Percentiles rank a stretch among this genome's conserved stretches.
Evolutionary conservation across 2,329 filamentous ascomycete genomes (phyloP).

Genomic region (Helotiales sp.): DNA sequence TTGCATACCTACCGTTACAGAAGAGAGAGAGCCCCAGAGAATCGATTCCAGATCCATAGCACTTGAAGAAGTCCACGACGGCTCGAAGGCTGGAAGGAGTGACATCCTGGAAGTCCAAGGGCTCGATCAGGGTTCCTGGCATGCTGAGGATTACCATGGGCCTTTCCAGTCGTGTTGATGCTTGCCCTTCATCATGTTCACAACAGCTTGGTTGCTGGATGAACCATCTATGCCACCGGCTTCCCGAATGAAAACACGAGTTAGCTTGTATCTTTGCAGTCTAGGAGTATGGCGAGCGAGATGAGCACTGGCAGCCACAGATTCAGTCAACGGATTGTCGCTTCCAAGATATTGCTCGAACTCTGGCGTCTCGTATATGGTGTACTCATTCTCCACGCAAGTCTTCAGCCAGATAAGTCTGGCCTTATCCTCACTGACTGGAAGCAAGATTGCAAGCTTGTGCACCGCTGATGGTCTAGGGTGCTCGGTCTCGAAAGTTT

Average conservation of each 20-base stretch:
- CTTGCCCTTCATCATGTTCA: background rate
- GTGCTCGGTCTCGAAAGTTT: background rate
- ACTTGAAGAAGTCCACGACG: background rate
- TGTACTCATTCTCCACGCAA: no score
- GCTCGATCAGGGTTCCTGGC: background rate
- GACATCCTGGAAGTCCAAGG: background rate
- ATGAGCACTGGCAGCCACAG: background rate
- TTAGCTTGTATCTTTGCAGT: background rate
- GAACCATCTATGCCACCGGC: background rate
- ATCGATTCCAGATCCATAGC: background rate
- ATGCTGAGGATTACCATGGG: background rate
- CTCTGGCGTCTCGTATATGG: background rate
- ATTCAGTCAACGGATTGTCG: background rate
- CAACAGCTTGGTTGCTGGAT: background rate
- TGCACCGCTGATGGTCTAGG: background rate
- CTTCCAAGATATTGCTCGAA: background rate
- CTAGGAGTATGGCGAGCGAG: background rate
- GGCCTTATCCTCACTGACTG: background rate
- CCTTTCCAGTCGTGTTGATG: background rate
- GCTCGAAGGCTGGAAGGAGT: background rate
- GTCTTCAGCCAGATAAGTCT: background rate
- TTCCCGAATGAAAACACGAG: background rate
- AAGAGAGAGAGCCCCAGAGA: background rate
- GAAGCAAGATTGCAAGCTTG: slow-evolving; percentile 8
- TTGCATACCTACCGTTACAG: background rate